Evolutionary conservation across 805 yeast species (phyloP).

Genomic region (Wickerhamomyces ciferrii): DNA sequence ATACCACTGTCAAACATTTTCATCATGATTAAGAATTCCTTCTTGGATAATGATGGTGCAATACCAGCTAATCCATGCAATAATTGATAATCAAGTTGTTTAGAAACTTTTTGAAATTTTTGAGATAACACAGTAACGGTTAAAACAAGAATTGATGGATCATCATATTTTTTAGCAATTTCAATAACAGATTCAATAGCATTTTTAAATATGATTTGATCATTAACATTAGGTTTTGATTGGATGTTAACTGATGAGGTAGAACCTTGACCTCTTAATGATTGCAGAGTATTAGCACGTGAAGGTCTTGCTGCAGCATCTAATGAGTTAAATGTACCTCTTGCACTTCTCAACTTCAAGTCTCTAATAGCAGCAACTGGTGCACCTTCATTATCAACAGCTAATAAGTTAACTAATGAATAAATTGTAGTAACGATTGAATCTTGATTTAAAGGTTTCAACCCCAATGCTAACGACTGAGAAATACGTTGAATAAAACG

Average conservation of each 20-base stretch:
- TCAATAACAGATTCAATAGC: conserved; percentile 64
- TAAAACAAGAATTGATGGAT: conserved; percentile 67
- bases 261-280: conserved; percentile 4
- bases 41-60: conserved; percentile 54
- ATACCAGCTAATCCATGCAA: conserved; percentile 59
- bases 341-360: conserved; percentile 25
- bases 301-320: conserved; percentile 7
- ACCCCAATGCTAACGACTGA: conserved; percentile 55
- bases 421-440: conserved; percentile 80
- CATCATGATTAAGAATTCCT: conserved; percentile 62
- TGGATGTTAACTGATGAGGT: conserved; percentile 1
- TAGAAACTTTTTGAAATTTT: conserved; percentile 48
- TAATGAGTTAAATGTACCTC: conserved; percentile 14
- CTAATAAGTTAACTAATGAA: conserved; percentile 70
- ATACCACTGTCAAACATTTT: conserved; percentile 51
- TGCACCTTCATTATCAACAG: conserved; percentile 42
- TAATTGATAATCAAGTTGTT: conserved; percentile 49
- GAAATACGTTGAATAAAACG: conserved; percentile 49
- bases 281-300: conserved; percentile 18
- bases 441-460: conserved; percentile 70
- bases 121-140: conserved; percentile 81
- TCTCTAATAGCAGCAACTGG: conserved; percentile 29
- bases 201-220: conserved; percentile 45
- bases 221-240: conserved; percentile 1
- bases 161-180: conserved; percentile 61